Conservation (phyloP, 2,329 filamentous ascomycete genomes). For the Pleoardoris graminearum region DNA sequence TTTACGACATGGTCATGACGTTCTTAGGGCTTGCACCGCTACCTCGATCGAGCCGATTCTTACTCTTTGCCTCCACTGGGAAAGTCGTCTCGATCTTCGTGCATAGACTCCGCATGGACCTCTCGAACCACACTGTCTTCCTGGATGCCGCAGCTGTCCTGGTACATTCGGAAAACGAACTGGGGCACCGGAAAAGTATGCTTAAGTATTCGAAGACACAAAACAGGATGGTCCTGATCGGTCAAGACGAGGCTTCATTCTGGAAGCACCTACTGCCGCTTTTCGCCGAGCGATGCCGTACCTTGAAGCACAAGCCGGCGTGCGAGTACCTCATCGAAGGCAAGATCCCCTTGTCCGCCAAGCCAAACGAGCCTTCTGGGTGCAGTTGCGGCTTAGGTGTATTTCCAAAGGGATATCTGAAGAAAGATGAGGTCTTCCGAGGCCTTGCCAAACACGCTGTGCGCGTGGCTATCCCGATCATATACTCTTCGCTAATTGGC, state of each 20-base stretch:
- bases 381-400: conserved; percentile 6
- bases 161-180: conserved; percentile 9
- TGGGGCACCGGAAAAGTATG: neutral
- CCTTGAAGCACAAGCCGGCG: conserved; percentile 40
- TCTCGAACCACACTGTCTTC: conserved; percentile 33
- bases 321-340: conserved; percentile 24
- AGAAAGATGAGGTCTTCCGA: neutral
- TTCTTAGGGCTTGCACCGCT: no score
- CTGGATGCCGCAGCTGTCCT: conserved; percentile 42
- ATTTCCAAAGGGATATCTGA: conserved; percentile 13
- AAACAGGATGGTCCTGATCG: conserved; percentile 19
- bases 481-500: conserved; percentile 14
- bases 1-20: conserved; percentile 30
- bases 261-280: conserved; percentile 23
- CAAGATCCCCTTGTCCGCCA: neutral
- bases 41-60: no score
- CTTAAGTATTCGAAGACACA: neutral
- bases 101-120: conserved; percentile 38
- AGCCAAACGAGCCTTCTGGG: neutral
- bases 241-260: conserved; percentile 12
- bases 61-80: no score
- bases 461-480: conserved; percentile 18
- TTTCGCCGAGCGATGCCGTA: conserved; percentile 41
- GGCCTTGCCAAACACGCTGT: conserved; percentile 4
- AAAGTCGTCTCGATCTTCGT: conserved; percentile 27